Evolutionary conservation across 257 asterid genomes (phyloP), one percentile per base, ranked within the genome.

Genomic region (Petunia secreta): DNA sequence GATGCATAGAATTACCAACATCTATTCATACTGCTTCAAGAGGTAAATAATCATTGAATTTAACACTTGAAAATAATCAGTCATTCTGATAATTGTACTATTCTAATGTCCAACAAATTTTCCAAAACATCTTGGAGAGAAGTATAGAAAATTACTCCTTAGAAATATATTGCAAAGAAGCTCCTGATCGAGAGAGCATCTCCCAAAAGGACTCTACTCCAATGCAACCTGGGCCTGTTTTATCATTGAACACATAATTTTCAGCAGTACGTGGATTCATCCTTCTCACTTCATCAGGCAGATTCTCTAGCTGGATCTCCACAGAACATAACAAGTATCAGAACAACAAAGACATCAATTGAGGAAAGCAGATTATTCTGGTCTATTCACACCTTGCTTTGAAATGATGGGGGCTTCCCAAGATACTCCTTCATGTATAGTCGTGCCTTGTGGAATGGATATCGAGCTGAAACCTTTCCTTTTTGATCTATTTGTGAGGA

Each of bases 181-280:
- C 98, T 84, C 97, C 99, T 79, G 88, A 83, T 43, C 88, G 92
- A 63, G 87, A 83, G 88, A 96, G 80, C 97, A 89, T 87, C 78
- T 74, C 78, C 86, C 79, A 79, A 83, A 96, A 88, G 71, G 85
- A 82, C 74, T 88, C 98, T 54, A 90, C 86, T 73, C 97, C 98
- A 79, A 69, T 79, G 90, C 86, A 80, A 71, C 84, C 87, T 63
- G 85, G 81, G 82, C 85, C 77, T 77, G 74, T 77, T 82, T 79
- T 90, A 75, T 87, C 92, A 76, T 69, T 84, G 79, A 96, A 87
- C 80, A 58, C 83, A 85, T 89, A 87, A 67, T 81, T 85, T 84
- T 86, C 93, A 64, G 98, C 97, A 82, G 89, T 88, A 65, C 77
- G 54, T 8, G 98, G 96, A 84, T 87, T 87, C 93, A 96, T 92